Conservation (phyloP, 495 filamentous ascomycete species). For the Cercophora newfieldiana region DNA sequence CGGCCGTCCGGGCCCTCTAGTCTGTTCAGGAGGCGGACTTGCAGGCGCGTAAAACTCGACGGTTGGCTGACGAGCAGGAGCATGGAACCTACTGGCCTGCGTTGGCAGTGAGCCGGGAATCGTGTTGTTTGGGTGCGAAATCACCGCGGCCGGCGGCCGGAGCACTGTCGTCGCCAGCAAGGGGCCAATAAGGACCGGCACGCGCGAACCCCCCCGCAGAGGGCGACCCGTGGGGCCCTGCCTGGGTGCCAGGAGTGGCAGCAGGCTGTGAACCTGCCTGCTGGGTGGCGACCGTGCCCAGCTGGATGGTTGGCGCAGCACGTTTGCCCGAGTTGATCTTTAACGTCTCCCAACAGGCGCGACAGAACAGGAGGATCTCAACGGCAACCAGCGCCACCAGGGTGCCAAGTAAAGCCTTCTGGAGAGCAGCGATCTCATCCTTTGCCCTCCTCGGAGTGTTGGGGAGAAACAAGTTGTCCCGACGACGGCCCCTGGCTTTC, state of each 20-base stretch:
- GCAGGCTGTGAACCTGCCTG: neutral
- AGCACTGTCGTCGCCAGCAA: neutral
- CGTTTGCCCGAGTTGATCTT: constrained; percentile 24
- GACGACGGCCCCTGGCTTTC: neutral
- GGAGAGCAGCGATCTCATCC: neutral
- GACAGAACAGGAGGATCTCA: constrained; percentile 45
- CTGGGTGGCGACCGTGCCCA: neutral
- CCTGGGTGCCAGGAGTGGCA: neutral
- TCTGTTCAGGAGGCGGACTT: neutral
- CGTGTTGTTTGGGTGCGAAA: neutral
- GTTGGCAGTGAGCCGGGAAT: neutral
- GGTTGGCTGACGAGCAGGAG: too few species aligned
- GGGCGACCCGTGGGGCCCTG: neutral
- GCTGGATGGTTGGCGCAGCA: neutral
- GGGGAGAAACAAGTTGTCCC: neutral
- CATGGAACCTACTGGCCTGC: too few species aligned
- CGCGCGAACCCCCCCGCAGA: neutral
- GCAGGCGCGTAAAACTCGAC: neutral
- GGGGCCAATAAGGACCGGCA: neutral
- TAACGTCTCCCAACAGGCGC: constrained; percentile 46
- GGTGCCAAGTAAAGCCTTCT: constrained; percentile 25
- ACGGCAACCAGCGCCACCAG: constrained; percentile 22
- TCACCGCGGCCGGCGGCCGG: neutral
- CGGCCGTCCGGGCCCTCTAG: neutral
- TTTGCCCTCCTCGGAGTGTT: neutral